A percentile compares a stretch with the other conserved stretches of the same genome.
phyloP scores from a whole-genome alignment of 495 filamentous ascomycete species.

The Bathelium albidoporum region DNA sequence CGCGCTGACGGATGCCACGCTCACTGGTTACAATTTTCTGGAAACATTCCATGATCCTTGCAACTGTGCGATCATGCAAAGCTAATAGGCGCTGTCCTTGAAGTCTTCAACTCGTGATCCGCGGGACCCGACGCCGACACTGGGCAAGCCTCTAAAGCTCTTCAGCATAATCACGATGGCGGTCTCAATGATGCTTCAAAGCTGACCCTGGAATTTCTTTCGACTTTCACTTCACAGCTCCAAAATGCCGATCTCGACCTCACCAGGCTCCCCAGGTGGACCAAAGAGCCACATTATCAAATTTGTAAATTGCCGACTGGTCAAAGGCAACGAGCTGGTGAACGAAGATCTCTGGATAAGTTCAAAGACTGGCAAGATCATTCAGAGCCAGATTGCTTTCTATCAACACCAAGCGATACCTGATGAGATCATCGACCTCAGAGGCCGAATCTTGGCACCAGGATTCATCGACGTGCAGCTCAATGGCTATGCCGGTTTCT shows the following conservation, averaged over 20 bases:
- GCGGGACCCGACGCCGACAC: not conserved
- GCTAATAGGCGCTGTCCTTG: not conserved
- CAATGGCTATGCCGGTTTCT: conserved; percentile 78
- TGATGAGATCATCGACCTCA: conserved; percentile 54
- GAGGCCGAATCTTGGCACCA: conserved; percentile 67
- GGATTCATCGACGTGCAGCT: conserved; percentile 80
- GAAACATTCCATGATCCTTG: not conserved
- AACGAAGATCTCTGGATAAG: conserved; percentile 72
- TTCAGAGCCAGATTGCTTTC: conserved; percentile 62
- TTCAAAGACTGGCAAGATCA: conserved; percentile 62
- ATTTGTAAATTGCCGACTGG: conserved; percentile 69
- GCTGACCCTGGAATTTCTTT: not conserved
- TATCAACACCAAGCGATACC: conserved; percentile 57
- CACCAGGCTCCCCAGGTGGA: conserved; percentile 8
- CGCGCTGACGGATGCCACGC: not conserved
- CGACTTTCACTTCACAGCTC: not conserved
- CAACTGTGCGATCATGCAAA: not conserved
- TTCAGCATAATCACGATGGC: not conserved
- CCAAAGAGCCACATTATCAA: conserved; percentile 53
- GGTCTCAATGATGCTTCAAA: not conserved
- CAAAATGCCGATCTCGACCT: conserved; percentile 23
- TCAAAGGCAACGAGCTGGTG: conserved; percentile 51
- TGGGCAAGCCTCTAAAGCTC: not conserved
- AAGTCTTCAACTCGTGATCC: not conserved
- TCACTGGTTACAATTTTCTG: not conserved